Evolutionary conservation across 2,329 filamentous ascomycete genomes (phyloP), one percentile per base, ranked within the genome.

Genomic region (Colletotrichum sp.): DNA sequence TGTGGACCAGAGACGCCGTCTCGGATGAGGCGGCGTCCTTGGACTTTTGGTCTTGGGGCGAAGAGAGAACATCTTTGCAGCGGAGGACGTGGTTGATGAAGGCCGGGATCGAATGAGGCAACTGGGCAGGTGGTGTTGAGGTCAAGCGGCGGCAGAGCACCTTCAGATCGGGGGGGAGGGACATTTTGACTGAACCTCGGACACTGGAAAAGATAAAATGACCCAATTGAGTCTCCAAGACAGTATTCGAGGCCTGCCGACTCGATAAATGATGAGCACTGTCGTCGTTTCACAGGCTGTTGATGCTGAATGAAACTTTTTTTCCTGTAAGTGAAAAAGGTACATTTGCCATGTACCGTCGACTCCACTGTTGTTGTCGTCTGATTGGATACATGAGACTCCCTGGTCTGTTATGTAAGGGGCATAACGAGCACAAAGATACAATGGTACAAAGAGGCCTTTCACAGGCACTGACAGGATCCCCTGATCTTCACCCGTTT

Each of bases 81-180:
- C 90, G 88, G 71, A 90, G 82, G 43, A 93, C 85, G 83, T 92
- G 89, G 80, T 86, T 87, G 73, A 91, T 91, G 78, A 98, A 91
- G 76, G 92, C 91, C 36, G 94, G 93, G 75, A 94, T 90, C 66
- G 96, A 89, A 70, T 91, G 90, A 72, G 95, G 95, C 7, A 98
- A 92, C 78, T 96, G 92, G 63, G 92, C 87, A n/a, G 91, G 88
- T 1, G 94, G 89, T 13, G 94, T 93, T 1, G 94, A 93, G 2
- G 93, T 93, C 78, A 98, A 88, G 78, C 92, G 92, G 76, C 92
- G 91, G 80, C 92, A 94, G 60, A 95, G 86, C 66, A 93, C 90
- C 76, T 90, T 88, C 18, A 95, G 87, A 79, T 93, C 92, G 55
- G 92, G 86, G 8, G 88, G 89, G 38, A 86, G 82, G 75, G 86